Conservation (phyloP, 805 yeast species). For the Jamesozyma hellenica region DNA sequence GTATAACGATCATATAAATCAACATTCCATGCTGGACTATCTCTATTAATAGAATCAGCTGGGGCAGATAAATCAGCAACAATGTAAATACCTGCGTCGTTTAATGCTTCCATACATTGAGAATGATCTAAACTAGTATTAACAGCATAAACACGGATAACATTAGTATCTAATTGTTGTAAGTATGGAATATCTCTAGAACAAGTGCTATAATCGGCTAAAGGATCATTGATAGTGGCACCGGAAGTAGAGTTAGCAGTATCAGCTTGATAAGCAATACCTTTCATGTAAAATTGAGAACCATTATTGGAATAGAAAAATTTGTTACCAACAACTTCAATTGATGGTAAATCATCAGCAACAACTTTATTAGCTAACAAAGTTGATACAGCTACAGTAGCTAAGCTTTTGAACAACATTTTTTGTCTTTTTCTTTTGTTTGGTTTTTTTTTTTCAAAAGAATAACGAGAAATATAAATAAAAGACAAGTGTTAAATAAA, state of each 20-base stretch:
- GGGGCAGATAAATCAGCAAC: slow-evolving; percentile 75
- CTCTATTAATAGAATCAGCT: slow-evolving; percentile 49
- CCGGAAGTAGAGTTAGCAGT: slow-evolving; percentile 40
- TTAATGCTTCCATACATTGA: slow-evolving; percentile 54
- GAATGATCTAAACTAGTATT: slow-evolving; percentile 55
- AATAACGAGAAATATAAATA: no score
- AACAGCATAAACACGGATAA: slow-evolving; percentile 67
- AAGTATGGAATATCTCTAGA: slow-evolving; percentile 67
- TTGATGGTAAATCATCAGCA: slow-evolving; percentile 46
- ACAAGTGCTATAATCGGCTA: slow-evolving; percentile 54
- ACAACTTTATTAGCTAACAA: slow-evolving; percentile 17
- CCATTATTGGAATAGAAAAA: slow-evolving; percentile 71
- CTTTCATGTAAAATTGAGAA: slow-evolving; percentile 66
- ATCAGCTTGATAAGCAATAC: slow-evolving; percentile 74
- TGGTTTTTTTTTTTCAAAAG: no score
- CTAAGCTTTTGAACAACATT: slow-evolving; percentile 10
- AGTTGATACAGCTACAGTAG: slow-evolving; percentile 13
- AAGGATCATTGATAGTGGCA: slow-evolving; percentile 52
- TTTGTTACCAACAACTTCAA: slow-evolving; percentile 68
- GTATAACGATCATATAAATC: slow-evolving; percentile 60
- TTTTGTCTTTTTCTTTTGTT: no score
- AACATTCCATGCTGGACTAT: slow-evolving; percentile 52
- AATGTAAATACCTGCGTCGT: slow-evolving; percentile 70
- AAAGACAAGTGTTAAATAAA: no score
- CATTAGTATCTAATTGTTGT: slow-evolving; percentile 52